These are phyloP conservation scores for Papiliotrema laurentii DNA, from an alignment of 1,284 basidiomycete genomes.

Conservation along the genomic window DNA sequence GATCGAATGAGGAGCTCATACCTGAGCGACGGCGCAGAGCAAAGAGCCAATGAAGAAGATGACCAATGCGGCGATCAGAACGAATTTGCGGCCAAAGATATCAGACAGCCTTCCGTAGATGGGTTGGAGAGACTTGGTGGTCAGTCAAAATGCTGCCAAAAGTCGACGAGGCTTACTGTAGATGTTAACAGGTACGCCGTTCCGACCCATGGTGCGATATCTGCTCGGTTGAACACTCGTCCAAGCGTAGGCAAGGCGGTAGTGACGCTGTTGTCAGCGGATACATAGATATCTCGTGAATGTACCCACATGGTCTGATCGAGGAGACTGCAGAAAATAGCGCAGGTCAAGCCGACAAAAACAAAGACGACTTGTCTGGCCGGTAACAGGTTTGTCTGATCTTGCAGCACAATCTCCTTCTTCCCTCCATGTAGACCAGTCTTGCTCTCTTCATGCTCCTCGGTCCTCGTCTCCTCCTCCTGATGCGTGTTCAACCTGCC, in stretches of 20 bases:
- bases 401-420: constrained; percentile 53
- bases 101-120: constrained; percentile 68
- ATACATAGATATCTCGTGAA: no score
- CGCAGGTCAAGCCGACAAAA: constrained; percentile 56
- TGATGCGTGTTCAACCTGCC: constrained; percentile 26
- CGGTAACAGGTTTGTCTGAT: constrained; percentile 73
- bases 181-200: constrained; percentile 40
- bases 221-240: constrained; percentile 62
- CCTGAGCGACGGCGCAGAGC: constrained; percentile 50
- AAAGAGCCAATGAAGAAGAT: constrained; percentile 56
- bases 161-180: constrained; percentile 16
- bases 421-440: constrained; percentile 4
- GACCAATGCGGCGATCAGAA: constrained; percentile 58
- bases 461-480: constrained; percentile 27
- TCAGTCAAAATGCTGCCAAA: background rate
- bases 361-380: constrained; percentile 61
- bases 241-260: constrained; percentile 67
- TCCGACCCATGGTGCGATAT: constrained; percentile 62
- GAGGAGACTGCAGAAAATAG: constrained; percentile 56
- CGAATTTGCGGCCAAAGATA: constrained; percentile 68
- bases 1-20: constrained; percentile 9
- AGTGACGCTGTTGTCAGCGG: constrained; percentile 54
- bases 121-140: constrained; percentile 59
- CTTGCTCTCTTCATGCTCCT: constrained; percentile 7
- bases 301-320: constrained; percentile 45